phyloP scores from a whole-genome alignment of 2,329 filamentous ascomycete species.

The Nemania sp. region DNA sequence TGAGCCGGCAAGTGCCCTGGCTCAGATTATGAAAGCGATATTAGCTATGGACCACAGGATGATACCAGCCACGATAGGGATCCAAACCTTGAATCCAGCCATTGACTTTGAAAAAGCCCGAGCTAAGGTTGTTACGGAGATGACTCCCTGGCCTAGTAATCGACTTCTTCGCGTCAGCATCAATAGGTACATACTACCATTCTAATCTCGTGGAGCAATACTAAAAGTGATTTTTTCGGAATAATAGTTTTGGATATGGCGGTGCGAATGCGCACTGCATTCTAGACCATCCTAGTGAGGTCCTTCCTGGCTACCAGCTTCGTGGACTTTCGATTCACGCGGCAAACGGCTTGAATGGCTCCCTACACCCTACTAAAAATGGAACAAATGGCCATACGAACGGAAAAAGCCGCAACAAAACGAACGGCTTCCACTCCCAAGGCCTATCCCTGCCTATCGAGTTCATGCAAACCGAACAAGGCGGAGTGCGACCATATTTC shows the following conservation, averaged over 20 bases:
- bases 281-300: slow-evolving; percentile 10
- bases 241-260: slow-evolving; percentile 46
- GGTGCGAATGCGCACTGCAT: slow-evolving; percentile 48
- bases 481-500: not conserved
- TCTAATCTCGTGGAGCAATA: no score
- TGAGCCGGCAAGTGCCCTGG: slow-evolving; percentile 15
- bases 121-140: slow-evolving; percentile 36
- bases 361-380: not conserved
- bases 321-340: slow-evolving; percentile 6
- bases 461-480: not conserved
- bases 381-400: slow-evolving; percentile 1
- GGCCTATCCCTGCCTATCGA: not conserved
- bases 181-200: slow-evolving; percentile 31
- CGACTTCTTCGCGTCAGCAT: slow-evolving; percentile 43
- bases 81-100: slow-evolving; percentile 42
- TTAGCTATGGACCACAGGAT: slow-evolving; percentile 17
- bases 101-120: slow-evolving; percentile 39
- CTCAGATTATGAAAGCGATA: slow-evolving; percentile 20
- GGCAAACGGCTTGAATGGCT: no score
- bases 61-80: slow-evolving; percentile 47
- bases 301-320: slow-evolving; percentile 13
- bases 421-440: not conserved
- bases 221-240: not conserved
- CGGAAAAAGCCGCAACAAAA: not conserved
- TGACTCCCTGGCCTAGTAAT: slow-evolving; percentile 42